Evolutionary conservation across 768 basidiomycete species (phyloP).

Genomic region (Holtermanniella nyarrowii): DNA sequence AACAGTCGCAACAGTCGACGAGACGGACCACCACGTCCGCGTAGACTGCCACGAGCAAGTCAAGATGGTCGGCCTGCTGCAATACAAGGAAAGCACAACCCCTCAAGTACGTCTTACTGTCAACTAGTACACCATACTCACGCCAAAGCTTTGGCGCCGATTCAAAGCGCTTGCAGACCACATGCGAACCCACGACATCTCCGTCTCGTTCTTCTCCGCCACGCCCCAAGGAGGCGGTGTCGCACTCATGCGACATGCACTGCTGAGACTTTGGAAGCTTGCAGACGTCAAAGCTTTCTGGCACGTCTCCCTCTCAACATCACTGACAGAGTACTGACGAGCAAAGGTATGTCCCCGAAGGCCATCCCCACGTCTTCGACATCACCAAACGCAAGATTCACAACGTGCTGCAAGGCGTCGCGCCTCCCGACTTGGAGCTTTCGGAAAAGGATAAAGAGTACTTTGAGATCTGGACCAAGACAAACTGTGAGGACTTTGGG

Average conservation of each 20-base stretch:
- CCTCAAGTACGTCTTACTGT: conserved; percentile 45
- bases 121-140: neutral
- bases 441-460: conserved; percentile 64
- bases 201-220: conserved; percentile 87
- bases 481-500: conserved; percentile 49
- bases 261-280: conserved; percentile 64
- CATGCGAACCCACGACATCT: conserved; percentile 72
- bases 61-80: conserved; percentile 64
- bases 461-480: conserved; percentile 58
- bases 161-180: conserved; percentile 74
- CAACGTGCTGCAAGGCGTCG: conserved; percentile 71
- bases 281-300: conserved; percentile 32
- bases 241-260: conserved; percentile 90
- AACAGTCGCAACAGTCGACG: conserved; percentile 23
- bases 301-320: conserved; percentile 6
- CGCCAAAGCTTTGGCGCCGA: conserved; percentile 52
- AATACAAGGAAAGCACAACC: conserved; percentile 59
- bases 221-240: conserved; percentile 91
- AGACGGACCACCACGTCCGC: conserved; percentile 55
- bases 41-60: conserved; percentile 82
- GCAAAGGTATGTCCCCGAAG: conserved; percentile 56
- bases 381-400: conserved; percentile 52
- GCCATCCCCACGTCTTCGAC: conserved; percentile 75
- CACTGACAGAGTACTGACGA: conserved; percentile 43
- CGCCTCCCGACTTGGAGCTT: conserved; percentile 63